phyloP scores from a whole-genome alignment of 1,139 yeast species.

The Wickerhamomyces sp. region DNA sequence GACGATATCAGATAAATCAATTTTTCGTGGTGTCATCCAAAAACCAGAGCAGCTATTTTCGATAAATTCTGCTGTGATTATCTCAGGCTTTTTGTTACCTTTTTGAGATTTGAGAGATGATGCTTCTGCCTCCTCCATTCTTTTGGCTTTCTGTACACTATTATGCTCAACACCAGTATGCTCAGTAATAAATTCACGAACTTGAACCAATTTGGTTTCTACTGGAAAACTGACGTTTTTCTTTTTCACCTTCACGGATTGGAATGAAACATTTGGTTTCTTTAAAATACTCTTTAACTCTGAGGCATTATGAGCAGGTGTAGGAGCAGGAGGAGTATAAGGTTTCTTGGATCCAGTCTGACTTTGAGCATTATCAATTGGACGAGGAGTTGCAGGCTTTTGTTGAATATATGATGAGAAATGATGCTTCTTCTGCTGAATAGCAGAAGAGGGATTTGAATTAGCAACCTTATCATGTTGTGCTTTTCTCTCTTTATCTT shows the following conservation, averaged over 20 bases:
- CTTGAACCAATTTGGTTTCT: background rate
- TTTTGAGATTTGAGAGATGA: background rate
- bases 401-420: no score
- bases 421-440: no score
- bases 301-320: background rate
- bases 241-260: background rate
- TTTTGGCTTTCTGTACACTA: background rate
- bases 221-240: background rate
- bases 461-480: no score
- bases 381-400: no score
- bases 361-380: no score
- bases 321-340: no score
- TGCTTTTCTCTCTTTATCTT: background rate
- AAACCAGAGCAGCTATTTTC: background rate
- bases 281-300: background rate
- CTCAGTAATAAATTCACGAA: background rate
- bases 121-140: slow-evolving; percentile 5
- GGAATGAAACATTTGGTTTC: background rate
- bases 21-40: slow-evolving; percentile 2
- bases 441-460: no score
- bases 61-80: background rate
- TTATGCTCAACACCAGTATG: no score
- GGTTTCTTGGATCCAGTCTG: no score
- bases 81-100: background rate
- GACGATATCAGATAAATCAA: background rate